Base-by-base conservation (phyloP, 2,329 filamentous ascomycete genomes). In the Talaromyces sp. region DNA sequence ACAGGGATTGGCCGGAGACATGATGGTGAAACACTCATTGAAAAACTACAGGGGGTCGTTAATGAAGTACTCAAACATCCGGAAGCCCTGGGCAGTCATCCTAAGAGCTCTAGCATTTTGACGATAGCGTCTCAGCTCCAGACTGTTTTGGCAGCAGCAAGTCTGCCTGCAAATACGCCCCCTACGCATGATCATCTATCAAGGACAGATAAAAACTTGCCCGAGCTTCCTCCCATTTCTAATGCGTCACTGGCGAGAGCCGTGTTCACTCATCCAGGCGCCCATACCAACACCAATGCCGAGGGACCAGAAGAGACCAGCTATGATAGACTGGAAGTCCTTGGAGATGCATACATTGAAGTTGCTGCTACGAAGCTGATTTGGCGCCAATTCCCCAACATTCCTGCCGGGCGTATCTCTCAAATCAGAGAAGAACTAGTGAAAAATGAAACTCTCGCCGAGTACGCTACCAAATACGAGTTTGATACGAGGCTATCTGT, bases 271-370 rank as follows among this genome's bases (percentile, higher is more conserved):
- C 91, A 94, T 68, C 78, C 82, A 1, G 86, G 85, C 1, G 70
- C 79, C 52, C 68, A 68, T 59, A 69, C 66, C 42, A 61, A 69
- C 55, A 58, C 61, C 36, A 61, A 64, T 42, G 56, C 62, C 51
- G 51, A 63, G 23, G 68, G 74, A 18, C 68, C 74, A 56, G 69
- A 70, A 33, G 76, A 79, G 52, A 72, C 79, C 58, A 83, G 81
- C 69, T 97, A 97, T 74, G 93, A 97, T 70, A 85, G 86, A 18
- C 85, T 97, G 6, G 94, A 98, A 75, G 92, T 94, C 78, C 82
- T 96, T 7, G 94, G 94, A 6, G 94, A 98, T 72, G 89, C 91
- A 23, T 94, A 94, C 68, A 80, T 96, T 57, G 90, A 96, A 70
- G 77, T 92, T 57, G 86, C 92, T 54, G 86, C 92, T 5, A 88